phyloP scores from a whole-genome alignment of 2,329 filamentous ascomycete species.

The Lasiodiplodia theobromae region DNA sequence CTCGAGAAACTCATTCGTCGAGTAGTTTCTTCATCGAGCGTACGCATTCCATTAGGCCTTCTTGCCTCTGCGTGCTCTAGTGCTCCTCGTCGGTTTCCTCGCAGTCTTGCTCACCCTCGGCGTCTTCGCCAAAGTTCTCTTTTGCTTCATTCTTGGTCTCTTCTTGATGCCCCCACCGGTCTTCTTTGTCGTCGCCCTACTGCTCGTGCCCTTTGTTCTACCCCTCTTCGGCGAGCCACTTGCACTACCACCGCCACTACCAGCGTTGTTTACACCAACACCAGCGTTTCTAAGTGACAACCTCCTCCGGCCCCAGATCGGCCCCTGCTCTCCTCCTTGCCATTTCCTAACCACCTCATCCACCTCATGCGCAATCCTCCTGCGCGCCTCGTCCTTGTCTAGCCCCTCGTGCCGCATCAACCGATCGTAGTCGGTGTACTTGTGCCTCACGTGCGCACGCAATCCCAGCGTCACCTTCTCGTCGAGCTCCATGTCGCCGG shows the following conservation, averaged over 20 bases:
- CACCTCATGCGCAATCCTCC: conserved; percentile 35
- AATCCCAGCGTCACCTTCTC: conserved; percentile 57
- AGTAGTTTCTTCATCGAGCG: not conserved
- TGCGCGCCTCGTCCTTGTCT: conserved; percentile 37
- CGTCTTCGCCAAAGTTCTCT: not conserved
- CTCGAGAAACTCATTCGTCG: not conserved
- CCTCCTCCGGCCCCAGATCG: not conserved
- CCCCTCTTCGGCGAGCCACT: not conserved
- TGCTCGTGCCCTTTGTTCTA: not conserved
- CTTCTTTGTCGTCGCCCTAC: not conserved
- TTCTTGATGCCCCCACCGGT: not conserved
- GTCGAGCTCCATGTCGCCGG: conserved; percentile 46
- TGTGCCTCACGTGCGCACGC: conserved; percentile 58
- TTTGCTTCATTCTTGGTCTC: not conserved
- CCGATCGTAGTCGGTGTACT: conserved; percentile 56
- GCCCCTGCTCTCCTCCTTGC: conserved; percentile 25
- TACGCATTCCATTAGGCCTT: not conserved
- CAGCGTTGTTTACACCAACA: not conserved
- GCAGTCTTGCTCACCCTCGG: not conserved
- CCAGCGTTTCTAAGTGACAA: not conserved
- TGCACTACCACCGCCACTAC: not conserved
- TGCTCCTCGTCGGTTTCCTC: not conserved
- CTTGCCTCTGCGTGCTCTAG: not conserved
- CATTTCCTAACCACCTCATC: conserved; percentile 37
- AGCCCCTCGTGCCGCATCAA: conserved; percentile 39